phyloP scores from a whole-genome alignment of 345 rosid species.

The Ricinus communis region DNA sequence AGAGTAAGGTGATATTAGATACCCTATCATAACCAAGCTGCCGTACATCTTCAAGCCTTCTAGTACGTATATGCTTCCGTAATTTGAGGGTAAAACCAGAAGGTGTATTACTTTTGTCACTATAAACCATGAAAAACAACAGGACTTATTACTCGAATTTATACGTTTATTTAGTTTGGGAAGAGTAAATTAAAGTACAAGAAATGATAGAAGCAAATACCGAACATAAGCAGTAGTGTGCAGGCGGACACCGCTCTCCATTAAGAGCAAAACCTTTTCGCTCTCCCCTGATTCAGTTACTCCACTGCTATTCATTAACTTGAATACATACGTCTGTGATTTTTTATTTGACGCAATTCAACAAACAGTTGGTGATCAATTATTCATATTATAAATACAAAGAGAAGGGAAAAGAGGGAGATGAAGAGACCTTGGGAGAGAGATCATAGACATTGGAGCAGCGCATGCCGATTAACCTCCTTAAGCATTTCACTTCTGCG shows the following conservation, averaged over 20 bases:
- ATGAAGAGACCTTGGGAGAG: constrained; percentile 68
- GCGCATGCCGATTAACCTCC: constrained; percentile 88
- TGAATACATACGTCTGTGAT: constrained; percentile 83
- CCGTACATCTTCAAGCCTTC: constrained; percentile 96
- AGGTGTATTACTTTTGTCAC: constrained; percentile 97
- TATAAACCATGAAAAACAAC: constrained; percentile 29
- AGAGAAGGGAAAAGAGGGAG: neutral
- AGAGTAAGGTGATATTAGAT: too few species aligned
- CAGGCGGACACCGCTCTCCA: constrained; percentile 95
- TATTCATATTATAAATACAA: neutral
- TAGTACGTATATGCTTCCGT: constrained; percentile 85
- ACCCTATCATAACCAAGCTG: constrained; percentile 99
- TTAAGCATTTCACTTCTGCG: constrained; percentile 91
- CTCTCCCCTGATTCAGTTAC: constrained; percentile 96
- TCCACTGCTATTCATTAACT: constrained; percentile 97
- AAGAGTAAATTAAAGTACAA: neutral
- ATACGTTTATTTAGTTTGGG: too few species aligned
- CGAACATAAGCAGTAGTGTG: constrained; percentile 87
- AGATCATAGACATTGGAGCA: constrained; percentile 98
- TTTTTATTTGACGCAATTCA: neutral
- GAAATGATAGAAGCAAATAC: constrained; percentile 26
- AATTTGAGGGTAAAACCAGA: constrained; percentile 95
- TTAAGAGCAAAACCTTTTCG: constrained; percentile 82
- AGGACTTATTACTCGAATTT: too few species aligned
- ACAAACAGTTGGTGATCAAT: neutral